phyloP scores from a whole-genome alignment of 345 rosid genomes.

The Salix viminalis region DNA sequence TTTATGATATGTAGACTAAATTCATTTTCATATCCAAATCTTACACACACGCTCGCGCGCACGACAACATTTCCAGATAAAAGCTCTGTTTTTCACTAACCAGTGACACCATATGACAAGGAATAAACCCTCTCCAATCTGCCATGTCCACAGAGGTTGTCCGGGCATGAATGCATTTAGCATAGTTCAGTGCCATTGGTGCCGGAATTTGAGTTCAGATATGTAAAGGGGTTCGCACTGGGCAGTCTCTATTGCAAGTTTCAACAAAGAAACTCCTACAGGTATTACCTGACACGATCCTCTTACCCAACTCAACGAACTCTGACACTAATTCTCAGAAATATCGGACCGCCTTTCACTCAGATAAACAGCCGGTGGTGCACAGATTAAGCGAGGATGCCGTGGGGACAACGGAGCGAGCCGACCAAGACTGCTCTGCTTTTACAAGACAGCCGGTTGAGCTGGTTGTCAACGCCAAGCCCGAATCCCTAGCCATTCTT shows the following conservation, averaged over 20 bases:
- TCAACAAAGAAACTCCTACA: neutral
- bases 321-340: neutral
- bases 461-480: constrained; percentile 27
- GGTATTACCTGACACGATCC: neutral
- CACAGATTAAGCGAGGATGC: constrained; percentile 17
- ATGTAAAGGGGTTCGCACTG: neutral
- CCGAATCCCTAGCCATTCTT: constrained; percentile 29
- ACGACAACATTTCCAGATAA: too few relatives aligned
- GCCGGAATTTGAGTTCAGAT: neutral
- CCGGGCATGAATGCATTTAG: too few relatives aligned
- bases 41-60: too few relatives aligned
- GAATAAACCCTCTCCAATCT: too few relatives aligned
- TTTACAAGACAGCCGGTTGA: constrained; percentile 25
- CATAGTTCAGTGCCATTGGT: too few relatives aligned
- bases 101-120: too few relatives aligned
- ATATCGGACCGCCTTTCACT: neutral
- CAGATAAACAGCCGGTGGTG: constrained; percentile 7
- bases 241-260: neutral
- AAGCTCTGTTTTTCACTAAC: too few relatives aligned
- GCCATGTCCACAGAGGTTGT: too few relatives aligned
- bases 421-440: constrained; percentile 27
- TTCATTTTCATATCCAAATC: too few relatives aligned
- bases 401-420: constrained; percentile 41
- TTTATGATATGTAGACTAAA: too few relatives aligned
- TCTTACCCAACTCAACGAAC: neutral